Evolutionary conservation across 2,329 filamentous ascomycete genomes (phyloP).

Genomic region (Penicillium digitatum): DNA sequence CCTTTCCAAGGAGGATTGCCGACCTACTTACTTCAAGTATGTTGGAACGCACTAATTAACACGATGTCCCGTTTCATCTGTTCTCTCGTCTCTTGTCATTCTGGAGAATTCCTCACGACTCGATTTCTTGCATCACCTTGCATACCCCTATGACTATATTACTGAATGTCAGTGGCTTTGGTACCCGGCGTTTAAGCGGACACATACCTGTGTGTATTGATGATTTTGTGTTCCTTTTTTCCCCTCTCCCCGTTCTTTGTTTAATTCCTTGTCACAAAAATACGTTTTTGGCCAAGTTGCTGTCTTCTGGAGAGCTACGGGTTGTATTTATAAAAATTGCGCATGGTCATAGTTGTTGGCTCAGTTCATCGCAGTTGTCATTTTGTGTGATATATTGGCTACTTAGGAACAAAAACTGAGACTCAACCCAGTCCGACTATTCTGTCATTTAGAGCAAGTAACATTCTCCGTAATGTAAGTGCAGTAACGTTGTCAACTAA

Average conservation of each 20-base stretch:
- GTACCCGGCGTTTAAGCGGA: constrained; percentile 28
- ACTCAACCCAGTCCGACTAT: constrained; percentile 13
- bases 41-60: constrained; percentile 67
- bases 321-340: constrained; percentile 28
- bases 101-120: constrained; percentile 14
- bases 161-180: constrained; percentile 18
- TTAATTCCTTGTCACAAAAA: constrained; percentile 13
- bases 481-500: background rate
- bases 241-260: background rate
- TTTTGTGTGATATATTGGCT: constrained; percentile 10
- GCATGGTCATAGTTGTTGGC: constrained; percentile 14
- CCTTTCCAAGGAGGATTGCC: constrained; percentile 85
- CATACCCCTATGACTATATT: constrained; percentile 26
- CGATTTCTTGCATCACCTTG: constrained; percentile 20
- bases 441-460: background rate
- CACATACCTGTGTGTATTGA: constrained; percentile 23
- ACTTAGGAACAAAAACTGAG: background rate
- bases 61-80: constrained; percentile 4
- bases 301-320: constrained; percentile 12
- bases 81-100: constrained; percentile 14
- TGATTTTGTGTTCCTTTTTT: constrained; percentile 16
- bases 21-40: constrained; percentile 96
- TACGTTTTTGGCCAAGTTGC: constrained; percentile 17
- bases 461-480: background rate
- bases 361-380: background rate